Evolutionary conservation across 1,284 basidiomycete genomes (phyloP), one percentile per base, ranked within the genome.

Genomic region (Sphaerobolus stellatus): DNA sequence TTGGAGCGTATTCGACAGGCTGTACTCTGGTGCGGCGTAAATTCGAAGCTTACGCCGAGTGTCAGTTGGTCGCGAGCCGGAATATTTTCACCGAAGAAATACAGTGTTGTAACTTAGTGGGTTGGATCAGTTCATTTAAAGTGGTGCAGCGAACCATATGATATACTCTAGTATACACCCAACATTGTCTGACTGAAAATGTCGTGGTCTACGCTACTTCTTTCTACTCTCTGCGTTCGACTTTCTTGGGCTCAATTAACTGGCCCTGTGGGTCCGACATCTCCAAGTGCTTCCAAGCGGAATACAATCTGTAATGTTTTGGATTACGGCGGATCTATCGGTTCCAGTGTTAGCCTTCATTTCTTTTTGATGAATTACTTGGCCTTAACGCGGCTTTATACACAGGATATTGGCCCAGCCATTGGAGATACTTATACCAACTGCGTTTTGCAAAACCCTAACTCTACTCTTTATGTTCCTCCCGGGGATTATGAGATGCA

Each of bases 381-480:
- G 20, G 16, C 11, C n/a, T 36, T 36, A n/a, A 11, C 11, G 33
- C 11, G 11, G 33, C 33, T 36, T 36, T 22, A 16, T 22, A 13
- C 20, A 13, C n/a, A 43, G 41, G 69, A 71, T 48, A 71, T 71
- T 45, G 70, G 70, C 0, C 70, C 70, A 41, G 69, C 70, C 1
- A 72, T 72, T 41, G 56, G 59, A 5, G 63, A 48, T 49, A 67
- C 70, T 9, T 72, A 68, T 61, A 66, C 57, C 27, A 64, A 68
- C 54, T 70, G 68, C 46, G 66, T 69, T 5, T 47, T 64, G 14
- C 67, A 61, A 49, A 62, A 66, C 51, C 58, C 63, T 5, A 65
- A 64, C 2, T 66, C 68, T 11, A 68, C 66, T 1, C 59, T 70
- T 8, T 68, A 68, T 48, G 59, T 70, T 11, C 68, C 68, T 2